Percentiles rank a stretch among this genome's conserved stretches.
These are phyloP conservation scores for Teunomyces panamensis DNA, from an alignment of 805 yeast species.

Conservation along the genomic window DNA sequence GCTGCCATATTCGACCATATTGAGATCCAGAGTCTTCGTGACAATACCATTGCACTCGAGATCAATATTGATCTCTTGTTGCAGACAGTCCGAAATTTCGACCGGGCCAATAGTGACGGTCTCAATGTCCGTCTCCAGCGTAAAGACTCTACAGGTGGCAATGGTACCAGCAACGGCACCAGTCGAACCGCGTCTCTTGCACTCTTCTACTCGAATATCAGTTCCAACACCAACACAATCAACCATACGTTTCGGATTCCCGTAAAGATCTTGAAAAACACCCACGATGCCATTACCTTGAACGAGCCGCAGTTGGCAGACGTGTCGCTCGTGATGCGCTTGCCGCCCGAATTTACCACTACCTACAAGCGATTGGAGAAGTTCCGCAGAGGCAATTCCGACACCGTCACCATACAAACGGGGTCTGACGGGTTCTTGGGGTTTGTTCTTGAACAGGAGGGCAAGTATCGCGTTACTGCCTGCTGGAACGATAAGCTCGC, in stretches of 20 bases:
- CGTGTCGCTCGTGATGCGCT: constrained; percentile 55
- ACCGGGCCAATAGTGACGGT: constrained; percentile 49
- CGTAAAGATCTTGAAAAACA: constrained; percentile 56
- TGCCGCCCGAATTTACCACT: constrained; percentile 47
- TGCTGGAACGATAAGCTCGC: constrained; percentile 58
- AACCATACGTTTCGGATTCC: constrained; percentile 72
- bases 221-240: constrained; percentile 42
- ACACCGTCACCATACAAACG: constrained; percentile 49
- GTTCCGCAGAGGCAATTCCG: constrained; percentile 50
- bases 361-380: constrained; percentile 65
- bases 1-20: constrained; percentile 45
- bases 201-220: constrained; percentile 50
- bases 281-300: constrained; percentile 48
- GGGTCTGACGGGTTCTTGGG: constrained; percentile 49
- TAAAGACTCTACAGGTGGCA: constrained; percentile 29
- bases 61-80: constrained; percentile 58
- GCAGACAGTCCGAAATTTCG: constrained; percentile 57
- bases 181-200: constrained; percentile 52
- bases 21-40: constrained; percentile 50
- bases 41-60: constrained; percentile 57
- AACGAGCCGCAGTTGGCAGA: constrained; percentile 60
- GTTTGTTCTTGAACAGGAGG: constrained; percentile 54
- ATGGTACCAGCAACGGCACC: constrained; percentile 19
- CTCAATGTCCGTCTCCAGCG: constrained; percentile 52
- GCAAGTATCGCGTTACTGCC: constrained; percentile 48